Evolutionary conservation across 805 yeast species (phyloP), one percentile per base, ranked within the genome.

Genomic region (Candida fluviatilis): DNA sequence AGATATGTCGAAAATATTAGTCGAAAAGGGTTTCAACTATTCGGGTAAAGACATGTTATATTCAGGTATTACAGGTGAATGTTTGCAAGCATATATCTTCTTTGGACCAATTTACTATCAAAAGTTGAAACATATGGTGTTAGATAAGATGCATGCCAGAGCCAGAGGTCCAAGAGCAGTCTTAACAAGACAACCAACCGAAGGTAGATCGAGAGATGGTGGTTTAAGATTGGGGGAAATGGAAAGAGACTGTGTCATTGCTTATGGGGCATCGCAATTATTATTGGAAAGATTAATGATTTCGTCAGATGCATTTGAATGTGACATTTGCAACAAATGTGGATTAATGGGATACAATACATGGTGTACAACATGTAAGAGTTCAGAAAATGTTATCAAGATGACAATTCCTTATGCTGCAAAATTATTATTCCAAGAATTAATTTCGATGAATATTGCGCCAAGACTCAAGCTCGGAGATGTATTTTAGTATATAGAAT

Each of bases 401-500:
- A 90, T 93, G 96, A 90, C 95, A 6, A 90, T 93, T 57, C 99
- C 99, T 4, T 93, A 93, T 55, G 99, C 99, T n/a, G 99, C 99
- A 35, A 93, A 93, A 64, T 71, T 93, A 53, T 69, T 93, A 52
- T 93, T 93, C 87, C 99, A 93, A 70, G 99, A 93, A 62, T 75
- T 93, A 51, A 72, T 93, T 57, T 86, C 97, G n/a, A 93, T 93
- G 99, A 93, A 93, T 62, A 93, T 93, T 58, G 98, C 99, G 3
- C 99, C 99, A 47, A 78, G 98, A 54, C 73, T 93, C 60, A 84
- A 81, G 61, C 65, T 93, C 46, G 93, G 89, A 18, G 96, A 90
- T 62, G 91, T 85, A 6, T 89, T 89, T 51, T 80, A 48, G 29
- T 26, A 26, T 12, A 26, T 26, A 26, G 29, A 26, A 10, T 10